phyloP scores from a whole-genome alignment of 2,329 filamentous ascomycete genomes.

The Sporothrix brasiliensis region DNA sequence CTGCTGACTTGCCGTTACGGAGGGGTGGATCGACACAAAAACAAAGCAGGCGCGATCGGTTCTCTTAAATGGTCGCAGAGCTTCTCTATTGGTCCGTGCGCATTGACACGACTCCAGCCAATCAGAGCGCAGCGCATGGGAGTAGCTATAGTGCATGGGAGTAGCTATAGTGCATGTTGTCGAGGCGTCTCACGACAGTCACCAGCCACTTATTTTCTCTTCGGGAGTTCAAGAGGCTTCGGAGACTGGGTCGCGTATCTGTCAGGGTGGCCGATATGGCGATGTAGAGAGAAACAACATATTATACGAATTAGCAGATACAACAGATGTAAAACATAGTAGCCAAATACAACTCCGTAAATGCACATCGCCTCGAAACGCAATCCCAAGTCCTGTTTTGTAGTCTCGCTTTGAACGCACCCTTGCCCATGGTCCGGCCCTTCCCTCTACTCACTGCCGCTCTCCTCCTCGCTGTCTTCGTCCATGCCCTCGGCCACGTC shows the following conservation, averaged over 20 bases:
- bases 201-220: slow-evolving; percentile 9
- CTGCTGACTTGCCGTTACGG: slow-evolving; percentile 17
- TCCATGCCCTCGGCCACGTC: slow-evolving; percentile 91
- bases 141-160: background rate
- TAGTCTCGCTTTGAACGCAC: background rate
- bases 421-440: background rate
- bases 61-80: background rate
- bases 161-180: too few species aligned
- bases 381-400: slow-evolving; percentile 14
- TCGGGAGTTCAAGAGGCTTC: background rate
- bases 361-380: slow-evolving; percentile 7
- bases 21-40: slow-evolving; percentile 8
- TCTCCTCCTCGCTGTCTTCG: slow-evolving; percentile 76
- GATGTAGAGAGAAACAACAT: background rate
- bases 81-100: slow-evolving; percentile 20
- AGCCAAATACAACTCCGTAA: slow-evolving; percentile 2
- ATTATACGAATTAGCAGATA: background rate
- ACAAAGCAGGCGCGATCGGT: slow-evolving; percentile 19
- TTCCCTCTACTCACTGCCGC: background rate
- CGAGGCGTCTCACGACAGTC: background rate
- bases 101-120: background rate
- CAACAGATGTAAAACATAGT: background rate
- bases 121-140: slow-evolving; percentile 11
- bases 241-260: background rate
- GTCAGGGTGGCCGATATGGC: background rate